A percentile compares a stretch with the other conserved stretches of the same genome.
These are phyloP conservation scores for Kwoniella botswanensis DNA, from an alignment of 768 basidiomycete species.

Conservation along the genomic window DNA sequence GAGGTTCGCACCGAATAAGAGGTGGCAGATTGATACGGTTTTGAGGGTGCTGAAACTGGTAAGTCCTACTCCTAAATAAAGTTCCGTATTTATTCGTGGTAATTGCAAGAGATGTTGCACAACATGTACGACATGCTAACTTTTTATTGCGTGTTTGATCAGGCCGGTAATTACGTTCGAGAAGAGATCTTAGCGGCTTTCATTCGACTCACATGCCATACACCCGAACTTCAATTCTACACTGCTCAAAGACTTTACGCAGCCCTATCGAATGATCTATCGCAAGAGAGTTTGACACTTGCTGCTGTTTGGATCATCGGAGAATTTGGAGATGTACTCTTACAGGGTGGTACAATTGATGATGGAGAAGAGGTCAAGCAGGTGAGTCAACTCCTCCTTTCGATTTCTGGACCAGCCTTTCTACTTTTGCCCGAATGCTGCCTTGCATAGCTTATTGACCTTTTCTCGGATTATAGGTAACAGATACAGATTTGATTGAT, in stretches of 20 bases:
- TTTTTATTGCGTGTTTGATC: background rate
- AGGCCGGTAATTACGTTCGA: constrained; percentile 98
- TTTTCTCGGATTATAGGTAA: constrained; percentile 62
- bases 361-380: constrained; percentile 71
- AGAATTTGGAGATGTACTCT: constrained; percentile 88
- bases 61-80: constrained; percentile 46
- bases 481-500: constrained; percentile 82
- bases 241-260: constrained; percentile 88
- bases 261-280: constrained; percentile 86
- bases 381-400: constrained; percentile 60
- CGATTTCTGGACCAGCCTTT: too few species aligned
- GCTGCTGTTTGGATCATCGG: constrained; percentile 95
- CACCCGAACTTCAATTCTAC: constrained; percentile 94
- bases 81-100: too few species aligned
- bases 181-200: constrained; percentile 95
- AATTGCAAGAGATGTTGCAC: too few species aligned
- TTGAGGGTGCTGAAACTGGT: constrained; percentile 89
- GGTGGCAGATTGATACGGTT: constrained; percentile 99
- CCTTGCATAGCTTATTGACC: background rate
- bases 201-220: constrained; percentile 93
- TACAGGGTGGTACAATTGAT: constrained; percentile 82
- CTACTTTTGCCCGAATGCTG: background rate
- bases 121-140: background rate
- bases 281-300: constrained; percentile 92
- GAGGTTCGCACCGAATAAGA: constrained; percentile 92